These are phyloP conservation scores for Hibiscus mutabilis DNA, from an alignment of 345 rosid species.

Conservation along the genomic window DNA sequence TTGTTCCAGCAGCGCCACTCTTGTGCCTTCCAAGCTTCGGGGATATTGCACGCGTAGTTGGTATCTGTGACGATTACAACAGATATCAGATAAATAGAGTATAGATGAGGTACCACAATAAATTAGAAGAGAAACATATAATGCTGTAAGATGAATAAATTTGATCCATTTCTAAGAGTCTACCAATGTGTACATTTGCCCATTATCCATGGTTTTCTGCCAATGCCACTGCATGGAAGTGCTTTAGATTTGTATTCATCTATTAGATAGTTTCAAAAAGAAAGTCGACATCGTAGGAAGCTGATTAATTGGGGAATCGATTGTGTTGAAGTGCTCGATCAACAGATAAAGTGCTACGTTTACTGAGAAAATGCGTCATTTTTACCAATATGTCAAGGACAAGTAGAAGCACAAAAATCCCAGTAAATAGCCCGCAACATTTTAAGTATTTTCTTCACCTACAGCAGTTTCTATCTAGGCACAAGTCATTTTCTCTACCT, in stretches of 20 bases:
- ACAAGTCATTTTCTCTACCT: not conserved
- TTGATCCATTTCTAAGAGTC: not conserved
- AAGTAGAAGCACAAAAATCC: not conserved
- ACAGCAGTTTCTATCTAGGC: not conserved
- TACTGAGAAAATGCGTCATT: not conserved
- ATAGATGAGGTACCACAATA: not conserved
- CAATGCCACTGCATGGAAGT: not conserved
- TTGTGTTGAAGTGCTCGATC: not conserved
- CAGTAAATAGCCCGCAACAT: not conserved
- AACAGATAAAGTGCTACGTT: not conserved
- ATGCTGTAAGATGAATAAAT: not conserved
- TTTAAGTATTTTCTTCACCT: not conserved
- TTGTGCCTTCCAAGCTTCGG: constrained; percentile 94
- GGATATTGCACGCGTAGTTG: constrained; percentile 78
- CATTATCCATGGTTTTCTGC: not conserved
- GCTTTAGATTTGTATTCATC: not conserved
- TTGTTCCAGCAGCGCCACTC: constrained; percentile 31
- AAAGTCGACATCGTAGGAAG: not conserved
- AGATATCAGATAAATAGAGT: not conserved
- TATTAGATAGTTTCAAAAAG: not conserved
- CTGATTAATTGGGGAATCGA: not conserved
- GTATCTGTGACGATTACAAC: constrained; percentile 45
- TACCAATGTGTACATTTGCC: not conserved
- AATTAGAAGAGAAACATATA: not conserved
- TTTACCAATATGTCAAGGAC: not conserved